These are phyloP conservation scores for Aspergillus pseudoviridinutans DNA, from an alignment of 2,329 filamentous ascomycete species.

Conservation along the genomic window DNA sequence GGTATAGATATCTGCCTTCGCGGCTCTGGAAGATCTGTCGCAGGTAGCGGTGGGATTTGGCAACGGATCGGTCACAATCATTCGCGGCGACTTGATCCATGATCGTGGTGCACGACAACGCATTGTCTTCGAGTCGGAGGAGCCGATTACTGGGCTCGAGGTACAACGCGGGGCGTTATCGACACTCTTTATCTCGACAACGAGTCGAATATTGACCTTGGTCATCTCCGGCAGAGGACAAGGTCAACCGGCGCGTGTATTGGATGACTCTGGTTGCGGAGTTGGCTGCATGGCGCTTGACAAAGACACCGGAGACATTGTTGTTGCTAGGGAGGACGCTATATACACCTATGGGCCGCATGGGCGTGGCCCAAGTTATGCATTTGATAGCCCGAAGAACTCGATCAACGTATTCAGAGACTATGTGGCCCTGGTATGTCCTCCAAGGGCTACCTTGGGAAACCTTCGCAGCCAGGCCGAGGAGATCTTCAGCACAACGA, in stretches of 20 bases:
- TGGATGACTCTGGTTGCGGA: constrained; percentile 86
- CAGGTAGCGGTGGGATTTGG: constrained; percentile 95
- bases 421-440: constrained; percentile 83
- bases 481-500: constrained; percentile 79
- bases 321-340: constrained; percentile 92
- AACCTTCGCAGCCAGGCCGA: constrained; percentile 72
- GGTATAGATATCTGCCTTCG: constrained; percentile 69
- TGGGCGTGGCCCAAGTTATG: constrained; percentile 80
- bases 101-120: constrained; percentile 91
- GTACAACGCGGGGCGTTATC: constrained; percentile 63
- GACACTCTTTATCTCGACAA: constrained; percentile 88
- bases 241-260: constrained; percentile 77
- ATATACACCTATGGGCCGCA: constrained; percentile 89
- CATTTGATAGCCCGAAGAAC: constrained; percentile 87
- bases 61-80: constrained; percentile 89
- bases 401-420: constrained; percentile 74
- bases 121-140: constrained; percentile 93
- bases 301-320: constrained; percentile 71
- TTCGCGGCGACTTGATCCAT: constrained; percentile 90
- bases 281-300: constrained; percentile 95
- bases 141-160: constrained; percentile 89
- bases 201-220: constrained; percentile 78
- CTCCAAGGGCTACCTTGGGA: constrained; percentile 64
- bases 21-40: constrained; percentile 79
- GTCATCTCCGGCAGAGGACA: constrained; percentile 85